phyloP scores from a whole-genome alignment of 2,329 filamentous ascomycete genomes.

The Saccharata proteae region DNA sequence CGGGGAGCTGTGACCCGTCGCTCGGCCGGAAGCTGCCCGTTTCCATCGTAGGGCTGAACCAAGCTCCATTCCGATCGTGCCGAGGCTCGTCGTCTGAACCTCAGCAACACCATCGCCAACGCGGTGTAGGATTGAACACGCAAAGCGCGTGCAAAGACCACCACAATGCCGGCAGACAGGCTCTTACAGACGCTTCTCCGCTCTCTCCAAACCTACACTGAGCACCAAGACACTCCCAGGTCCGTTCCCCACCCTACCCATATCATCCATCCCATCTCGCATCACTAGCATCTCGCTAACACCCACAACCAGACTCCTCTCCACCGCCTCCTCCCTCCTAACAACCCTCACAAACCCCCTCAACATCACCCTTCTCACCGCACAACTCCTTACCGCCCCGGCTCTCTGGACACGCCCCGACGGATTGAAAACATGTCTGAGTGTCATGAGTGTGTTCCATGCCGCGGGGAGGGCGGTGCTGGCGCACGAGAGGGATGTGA shows the following conservation, averaged over 20 bases:
- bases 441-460: conserved; percentile 60
- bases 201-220: conserved; percentile 46
- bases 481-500: conserved; percentile 32
- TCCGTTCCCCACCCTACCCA: conserved; percentile 18
- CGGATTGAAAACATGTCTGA: conserved; percentile 50
- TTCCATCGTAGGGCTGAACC: too few relatives aligned
- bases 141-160: neutral
- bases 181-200: conserved; percentile 56
- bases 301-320: conserved; percentile 36
- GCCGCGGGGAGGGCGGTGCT: conserved; percentile 48
- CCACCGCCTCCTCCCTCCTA: conserved; percentile 55
- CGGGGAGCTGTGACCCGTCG: too few relatives aligned
- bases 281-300: conserved; percentile 11
- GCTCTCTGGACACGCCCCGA: conserved; percentile 57
- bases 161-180: conserved; percentile 52
- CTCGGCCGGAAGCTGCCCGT: too few relatives aligned
- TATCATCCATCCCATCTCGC: conserved; percentile 11
- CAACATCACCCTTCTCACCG: conserved; percentile 61
- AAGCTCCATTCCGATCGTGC: too few relatives aligned
- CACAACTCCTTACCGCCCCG: conserved; percentile 58
- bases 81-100: too few relatives aligned
- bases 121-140: neutral
- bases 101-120: neutral
- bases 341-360: conserved; percentile 60
- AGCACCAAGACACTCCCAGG: conserved; percentile 48